These are phyloP conservation scores for Aspergillus transmontanensis DNA, from an alignment of 2,329 filamentous ascomycete species.

Conservation along the genomic window DNA sequence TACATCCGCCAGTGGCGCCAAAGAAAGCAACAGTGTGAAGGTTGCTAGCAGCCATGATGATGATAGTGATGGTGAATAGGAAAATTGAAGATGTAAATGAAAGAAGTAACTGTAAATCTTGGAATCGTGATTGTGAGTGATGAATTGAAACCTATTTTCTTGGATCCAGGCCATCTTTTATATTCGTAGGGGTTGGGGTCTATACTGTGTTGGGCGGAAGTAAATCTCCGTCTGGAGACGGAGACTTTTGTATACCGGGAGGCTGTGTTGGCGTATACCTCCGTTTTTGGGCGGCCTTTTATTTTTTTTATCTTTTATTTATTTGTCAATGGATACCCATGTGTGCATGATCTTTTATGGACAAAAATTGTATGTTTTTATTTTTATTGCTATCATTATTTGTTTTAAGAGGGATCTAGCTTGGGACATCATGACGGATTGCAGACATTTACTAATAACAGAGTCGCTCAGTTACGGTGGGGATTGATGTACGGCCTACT, in stretches of 20 bases:
- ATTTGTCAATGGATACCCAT: background rate
- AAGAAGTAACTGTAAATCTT: background rate
- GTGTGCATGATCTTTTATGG: background rate
- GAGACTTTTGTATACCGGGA: background rate
- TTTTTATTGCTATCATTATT: background rate
- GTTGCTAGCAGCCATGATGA: background rate
- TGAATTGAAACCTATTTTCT: background rate
- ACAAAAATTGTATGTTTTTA: background rate
- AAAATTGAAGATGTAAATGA: no score
- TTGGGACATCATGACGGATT: background rate
- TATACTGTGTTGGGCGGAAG: background rate
- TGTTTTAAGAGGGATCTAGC: background rate
- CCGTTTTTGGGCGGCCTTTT: background rate
- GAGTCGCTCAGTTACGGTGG: background rate
- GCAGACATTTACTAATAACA: background rate
- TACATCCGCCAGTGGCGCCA: conserved; percentile 55
- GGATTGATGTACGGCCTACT: background rate
- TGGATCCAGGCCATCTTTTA: background rate
- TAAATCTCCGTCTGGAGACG: background rate
- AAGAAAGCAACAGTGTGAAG: conserved; percentile 51
- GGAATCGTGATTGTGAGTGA: background rate
- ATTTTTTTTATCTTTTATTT: no score
- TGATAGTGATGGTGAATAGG: no score
- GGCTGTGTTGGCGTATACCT: background rate
- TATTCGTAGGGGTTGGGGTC: background rate